Base-by-base conservation (phyloP, 306 rosid genomes). In the Benincasa hispida region DNA sequence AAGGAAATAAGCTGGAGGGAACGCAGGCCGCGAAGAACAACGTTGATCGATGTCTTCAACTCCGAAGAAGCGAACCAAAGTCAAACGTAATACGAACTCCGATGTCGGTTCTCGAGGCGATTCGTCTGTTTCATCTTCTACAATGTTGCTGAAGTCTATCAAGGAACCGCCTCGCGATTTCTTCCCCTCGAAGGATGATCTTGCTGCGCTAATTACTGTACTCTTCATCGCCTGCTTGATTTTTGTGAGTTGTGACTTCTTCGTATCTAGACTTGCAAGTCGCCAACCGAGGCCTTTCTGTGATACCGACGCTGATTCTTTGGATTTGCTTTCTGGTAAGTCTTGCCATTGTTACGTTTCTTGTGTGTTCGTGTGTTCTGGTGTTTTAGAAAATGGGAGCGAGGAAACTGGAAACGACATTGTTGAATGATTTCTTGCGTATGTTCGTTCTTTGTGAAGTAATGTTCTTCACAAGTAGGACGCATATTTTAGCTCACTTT, bases 101-200 rank as follows among this genome's bases (percentile, higher is more conserved):
- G 47, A 27, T 2, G 37, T 19, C 57, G 56, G 69, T 35, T 32
- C 75, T 53, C 27, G 70, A 51, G 10, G 8, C 17, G 55, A 81
- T 59, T 39, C 79, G 25, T 10, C 66, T 59, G 10, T 60, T 75
- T 41, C 78, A 24, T 1, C 78, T 73, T 5, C 82, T 68, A 58
- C 86, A 25, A 27, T 63, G 47, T 78, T 80, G 34, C 68, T 75
- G 58, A 83, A 80, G 19, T 80, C 83, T 15, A 24, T 85, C n/a
- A 77, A 80, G 75, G 96, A 90, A 76, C 97, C 98, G 10, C 90
- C 95, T 15, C 76, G 13, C 34, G 54, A 45, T 76, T 76, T 94
- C 57, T 82, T 94, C 32, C 97, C 98, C 30, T 85, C 96, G 0
- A 91, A 81, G 77, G 76, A 81, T 72, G 96, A 91, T 53, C 68